phyloP scores from a whole-genome alignment of 2,329 filamentous ascomycete species.

The Penicillium brevicompactum region DNA sequence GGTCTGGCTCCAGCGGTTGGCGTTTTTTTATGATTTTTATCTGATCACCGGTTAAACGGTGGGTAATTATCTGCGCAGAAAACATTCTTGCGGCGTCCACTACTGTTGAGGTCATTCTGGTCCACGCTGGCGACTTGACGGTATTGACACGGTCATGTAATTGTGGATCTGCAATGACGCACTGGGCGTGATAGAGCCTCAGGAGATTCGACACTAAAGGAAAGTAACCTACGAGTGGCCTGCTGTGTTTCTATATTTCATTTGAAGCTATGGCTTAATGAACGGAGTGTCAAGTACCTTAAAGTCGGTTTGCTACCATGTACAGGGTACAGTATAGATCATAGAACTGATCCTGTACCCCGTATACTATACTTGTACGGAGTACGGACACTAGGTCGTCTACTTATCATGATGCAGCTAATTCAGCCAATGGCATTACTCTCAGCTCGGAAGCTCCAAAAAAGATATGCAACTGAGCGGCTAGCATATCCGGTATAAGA shows the following conservation, averaged over 20 bases:
- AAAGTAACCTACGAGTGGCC: neutral
- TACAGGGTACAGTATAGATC: neutral
- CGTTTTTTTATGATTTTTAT: neutral
- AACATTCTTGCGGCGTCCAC: too few relatives aligned
- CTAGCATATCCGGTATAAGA: neutral
- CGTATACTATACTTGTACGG: neutral
- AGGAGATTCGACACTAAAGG: neutral
- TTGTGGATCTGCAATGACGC: constrained; percentile 5
- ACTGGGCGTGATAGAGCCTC: constrained; percentile 2
- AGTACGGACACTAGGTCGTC: neutral
- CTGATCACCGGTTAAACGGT: neutral
- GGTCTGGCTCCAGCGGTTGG: neutral
- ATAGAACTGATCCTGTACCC: neutral
- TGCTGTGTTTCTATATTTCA: neutral
- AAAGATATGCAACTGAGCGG: neutral
- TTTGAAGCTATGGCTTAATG: neutral
- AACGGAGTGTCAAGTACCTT: too few relatives aligned
- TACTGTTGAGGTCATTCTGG: neutral
- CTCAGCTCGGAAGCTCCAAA: neutral
- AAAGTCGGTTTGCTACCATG: neutral
- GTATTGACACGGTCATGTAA: neutral
- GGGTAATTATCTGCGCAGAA: neutral
- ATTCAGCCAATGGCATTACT: neutral
- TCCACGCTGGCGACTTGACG: neutral
- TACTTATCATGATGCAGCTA: neutral